phyloP scores from a whole-genome alignment of 495 filamentous ascomycete species.

The Trichoderma orchidacearum region DNA sequence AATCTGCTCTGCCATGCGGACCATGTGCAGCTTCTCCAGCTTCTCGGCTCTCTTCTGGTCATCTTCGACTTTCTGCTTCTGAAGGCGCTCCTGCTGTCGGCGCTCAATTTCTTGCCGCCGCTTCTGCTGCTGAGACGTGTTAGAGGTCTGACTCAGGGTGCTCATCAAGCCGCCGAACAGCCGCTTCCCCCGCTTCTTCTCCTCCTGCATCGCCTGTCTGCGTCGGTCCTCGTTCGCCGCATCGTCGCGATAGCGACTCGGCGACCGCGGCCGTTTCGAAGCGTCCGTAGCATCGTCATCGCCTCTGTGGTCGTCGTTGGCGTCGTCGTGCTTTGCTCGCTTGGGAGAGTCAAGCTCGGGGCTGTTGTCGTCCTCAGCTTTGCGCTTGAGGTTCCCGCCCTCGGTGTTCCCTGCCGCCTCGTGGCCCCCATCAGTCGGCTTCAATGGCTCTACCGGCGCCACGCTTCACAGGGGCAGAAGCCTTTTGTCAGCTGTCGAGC shows the following conservation, averaged over 20 bases:
- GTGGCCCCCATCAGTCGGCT: not conserved
- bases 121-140: conserved; percentile 49
- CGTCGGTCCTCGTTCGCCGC: conserved; percentile 13
- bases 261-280: not conserved
- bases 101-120: conserved; percentile 81
- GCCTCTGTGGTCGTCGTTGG: not conserved
- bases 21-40: conserved; percentile 42
- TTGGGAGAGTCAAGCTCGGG: not conserved
- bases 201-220: conserved; percentile 48
- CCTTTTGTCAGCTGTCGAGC: not conserved
- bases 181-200: conserved; percentile 75
- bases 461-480: not conserved
- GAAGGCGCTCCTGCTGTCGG: conserved; percentile 72
- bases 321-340: not conserved
- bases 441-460: not conserved
- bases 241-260: not conserved
- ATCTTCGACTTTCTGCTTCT: conserved; percentile 51
- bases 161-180: conserved; percentile 82
- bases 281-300: not conserved
- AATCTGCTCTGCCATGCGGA: conserved; percentile 55
- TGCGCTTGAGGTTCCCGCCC: not conserved
- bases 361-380: not conserved
- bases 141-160: conserved; percentile 70
- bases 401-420: not conserved
- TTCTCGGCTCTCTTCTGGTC: conserved; percentile 51